Evolutionary conservation across 306 rosid species (phyloP).

Genomic region (Fragaria ananassa): DNA sequence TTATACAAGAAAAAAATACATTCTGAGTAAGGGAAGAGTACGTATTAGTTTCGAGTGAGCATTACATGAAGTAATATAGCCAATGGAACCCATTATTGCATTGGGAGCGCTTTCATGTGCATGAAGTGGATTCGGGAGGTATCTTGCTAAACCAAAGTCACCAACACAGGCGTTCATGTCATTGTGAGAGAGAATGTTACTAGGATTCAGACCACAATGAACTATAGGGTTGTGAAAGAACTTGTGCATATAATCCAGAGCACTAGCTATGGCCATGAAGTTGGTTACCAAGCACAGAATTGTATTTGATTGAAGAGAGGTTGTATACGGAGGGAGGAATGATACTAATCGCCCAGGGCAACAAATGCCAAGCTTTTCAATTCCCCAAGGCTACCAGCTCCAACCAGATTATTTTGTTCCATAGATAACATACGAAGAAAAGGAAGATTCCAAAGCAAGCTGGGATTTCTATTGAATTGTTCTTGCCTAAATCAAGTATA

Average conservation of each 20-base stretch:
- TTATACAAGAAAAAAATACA: too few species aligned
- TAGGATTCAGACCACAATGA: conserved; percentile 11
- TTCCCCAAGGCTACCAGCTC: background rate
- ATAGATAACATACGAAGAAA: background rate
- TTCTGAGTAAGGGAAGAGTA: too few species aligned
- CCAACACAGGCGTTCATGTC: conserved; percentile 8
- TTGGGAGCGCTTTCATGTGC: too few species aligned
- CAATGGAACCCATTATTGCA: too few species aligned
- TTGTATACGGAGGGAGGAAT: conserved; percentile 4
- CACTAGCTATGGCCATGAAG: conserved; percentile 21
- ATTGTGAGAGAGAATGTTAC: background rate
- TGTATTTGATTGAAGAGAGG: conserved; percentile 5
- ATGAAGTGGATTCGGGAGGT: too few species aligned
- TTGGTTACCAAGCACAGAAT: background rate
- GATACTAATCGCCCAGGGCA: background rate
- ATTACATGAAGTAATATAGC: too few species aligned
- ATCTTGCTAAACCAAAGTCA: conserved; percentile 8
- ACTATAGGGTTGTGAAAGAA: background rate
- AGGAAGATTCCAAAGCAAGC: conserved; percentile 25
- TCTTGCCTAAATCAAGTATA: background rate
- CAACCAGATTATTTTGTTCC: background rate
- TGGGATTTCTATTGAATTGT: conserved; percentile 16
- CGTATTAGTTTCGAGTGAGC: too few species aligned
- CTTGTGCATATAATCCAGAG: conserved; percentile 12
- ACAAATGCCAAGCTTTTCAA: background rate